Evolutionary conservation across 805 yeast genomes (phyloP), one percentile per base, ranked within the genome.

Genomic region (Myxozyma monticola): DNA sequence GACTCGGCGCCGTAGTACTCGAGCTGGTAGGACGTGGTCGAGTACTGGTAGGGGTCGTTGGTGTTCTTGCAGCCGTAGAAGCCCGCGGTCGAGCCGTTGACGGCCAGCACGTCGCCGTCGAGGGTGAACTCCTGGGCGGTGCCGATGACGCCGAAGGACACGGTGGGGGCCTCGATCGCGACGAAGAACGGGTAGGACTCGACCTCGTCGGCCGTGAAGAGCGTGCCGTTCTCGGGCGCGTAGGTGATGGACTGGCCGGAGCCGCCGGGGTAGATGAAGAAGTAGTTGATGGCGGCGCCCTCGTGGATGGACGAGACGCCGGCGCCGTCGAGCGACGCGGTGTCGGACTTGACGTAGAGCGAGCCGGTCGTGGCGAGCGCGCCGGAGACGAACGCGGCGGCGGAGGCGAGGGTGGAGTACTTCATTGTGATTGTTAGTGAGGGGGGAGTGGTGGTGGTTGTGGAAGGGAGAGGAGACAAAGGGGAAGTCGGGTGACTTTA

Each of bases 261-360:
- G 31, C 41, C 47, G 31, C 29, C 42, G 21, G 42, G 48, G 40
- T 34, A 45, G 37, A 70, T 52, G 63, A 70, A 68, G 30, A 71
- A 57, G 62, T 73, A 75, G 65, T 68, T 63, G 50, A 72, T 61
- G 45, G 71, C 78, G 44, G 78, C 78, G 58, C 78, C 78, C 60
- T 70, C 75, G 59, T 74, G 79, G 36, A 50, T 49, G 28, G 66
- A 51, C 41, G 61, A 51, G 34, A 72, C 49, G 37, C 66, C 68
- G 17, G 62, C 47, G 31, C 68, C 69, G 49, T 70, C 51, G 43
- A 72, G 44, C 7, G 47, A 54, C 4, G 62, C 21, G 48, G 67
- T 47, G 37, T 57, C 61, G 28, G 28, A 43, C 37, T 34, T 21
- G 34, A 36, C 54, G 33, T 29, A 22, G 42, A 49, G 49, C n/a